phyloP scores from a whole-genome alignment of 1,284 basidiomycete genomes.

The Ganoderma multipileum region DNA sequence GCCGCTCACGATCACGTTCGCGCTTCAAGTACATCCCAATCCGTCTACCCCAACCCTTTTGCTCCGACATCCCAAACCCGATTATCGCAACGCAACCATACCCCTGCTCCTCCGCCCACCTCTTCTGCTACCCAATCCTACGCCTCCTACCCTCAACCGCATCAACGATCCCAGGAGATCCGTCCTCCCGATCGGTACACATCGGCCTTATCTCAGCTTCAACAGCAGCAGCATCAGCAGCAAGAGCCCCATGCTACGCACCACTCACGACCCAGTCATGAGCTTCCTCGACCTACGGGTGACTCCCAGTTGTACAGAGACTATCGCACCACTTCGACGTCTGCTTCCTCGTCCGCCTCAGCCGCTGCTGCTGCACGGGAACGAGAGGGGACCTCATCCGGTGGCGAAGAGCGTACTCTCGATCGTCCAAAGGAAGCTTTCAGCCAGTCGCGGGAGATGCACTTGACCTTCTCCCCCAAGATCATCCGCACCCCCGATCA shows the following conservation, averaged over 20 bases:
- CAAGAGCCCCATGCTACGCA: constrained; percentile 11
- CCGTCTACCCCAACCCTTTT: not conserved
- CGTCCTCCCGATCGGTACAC: not conserved
- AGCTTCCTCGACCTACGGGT: constrained; percentile 22
- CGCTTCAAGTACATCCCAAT: constrained; percentile 13
- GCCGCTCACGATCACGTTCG: constrained; percentile 19
- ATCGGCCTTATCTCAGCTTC: constrained; percentile 13
- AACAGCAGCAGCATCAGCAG: constrained; percentile 14
- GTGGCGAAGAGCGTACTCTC: not conserved
- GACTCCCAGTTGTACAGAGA: constrained; percentile 15
- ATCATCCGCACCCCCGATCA: constrained; percentile 71
- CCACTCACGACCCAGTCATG: constrained; percentile 26
- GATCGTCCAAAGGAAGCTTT: constrained; percentile 43
- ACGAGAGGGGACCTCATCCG: constrained; percentile 2
- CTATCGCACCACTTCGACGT: constrained; percentile 18
- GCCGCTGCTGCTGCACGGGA: constrained; percentile 16
- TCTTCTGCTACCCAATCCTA: constrained; percentile 29
- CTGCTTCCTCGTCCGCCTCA: constrained; percentile 25
- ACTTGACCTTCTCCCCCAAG: constrained; percentile 68
- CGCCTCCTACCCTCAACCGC: constrained; percentile 31
- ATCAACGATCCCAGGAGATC: constrained; percentile 11
- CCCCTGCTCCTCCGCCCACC: constrained; percentile 22
- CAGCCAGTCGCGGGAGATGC: constrained; percentile 56
- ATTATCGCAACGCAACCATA: not conserved
- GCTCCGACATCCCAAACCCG: constrained; percentile 4